A percentile compares a stretch with the other conserved stretches of the same genome.
These are phyloP conservation scores for Phytophthora nicotianae DNA, from an alignment of 352 stramenopile species.

Conservation along the genomic window DNA sequence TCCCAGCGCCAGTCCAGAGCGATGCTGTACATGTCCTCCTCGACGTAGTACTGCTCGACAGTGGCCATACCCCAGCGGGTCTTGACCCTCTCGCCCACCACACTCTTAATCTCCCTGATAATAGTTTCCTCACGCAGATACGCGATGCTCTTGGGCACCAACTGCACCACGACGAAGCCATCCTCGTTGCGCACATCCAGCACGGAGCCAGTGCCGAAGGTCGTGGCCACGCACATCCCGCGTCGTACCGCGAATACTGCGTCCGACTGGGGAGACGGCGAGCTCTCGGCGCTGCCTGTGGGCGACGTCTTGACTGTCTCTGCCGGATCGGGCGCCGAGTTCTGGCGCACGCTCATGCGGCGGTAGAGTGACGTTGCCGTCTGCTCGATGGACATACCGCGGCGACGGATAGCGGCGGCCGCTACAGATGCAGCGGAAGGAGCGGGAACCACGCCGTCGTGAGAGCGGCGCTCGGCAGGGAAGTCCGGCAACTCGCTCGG, in stretches of 20 bases:
- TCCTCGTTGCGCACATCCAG: slow-evolving; percentile 75
- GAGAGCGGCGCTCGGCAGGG: slow-evolving; percentile 47
- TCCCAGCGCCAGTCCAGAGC: slow-evolving; percentile 89
- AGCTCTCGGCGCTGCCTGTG: slow-evolving; percentile 25
- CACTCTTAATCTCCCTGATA: slow-evolving; percentile 80
- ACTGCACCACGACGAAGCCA: slow-evolving; percentile 76
- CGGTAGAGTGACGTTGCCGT: slow-evolving; percentile 56
- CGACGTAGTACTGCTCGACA: slow-evolving; percentile 84
- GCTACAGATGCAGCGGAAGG: slow-evolving; percentile 39
- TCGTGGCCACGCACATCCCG: slow-evolving; percentile 75
- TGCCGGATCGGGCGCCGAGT: slow-evolving; percentile 33
- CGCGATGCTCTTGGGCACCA: slow-evolving; percentile 72
- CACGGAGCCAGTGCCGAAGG: slow-evolving; percentile 77
- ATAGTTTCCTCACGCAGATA: slow-evolving; percentile 74
- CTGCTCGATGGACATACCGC: slow-evolving; percentile 62
- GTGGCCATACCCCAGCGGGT: slow-evolving; percentile 85
- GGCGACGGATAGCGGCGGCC: slow-evolving; percentile 37
- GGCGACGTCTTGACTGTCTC: slow-evolving; percentile 33
- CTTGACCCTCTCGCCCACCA: slow-evolving; percentile 86
- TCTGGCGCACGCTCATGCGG: slow-evolving; percentile 60
- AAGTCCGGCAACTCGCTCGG: slow-evolving; percentile 54
- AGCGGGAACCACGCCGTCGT: slow-evolving; percentile 36
- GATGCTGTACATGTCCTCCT: slow-evolving; percentile 91
- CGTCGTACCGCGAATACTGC: slow-evolving; percentile 47
- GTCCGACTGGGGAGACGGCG: slow-evolving; percentile 42